Evolutionary conservation across 2,329 filamentous ascomycete genomes (phyloP).

Genomic region (Pestalotiopsis fici): DNA sequence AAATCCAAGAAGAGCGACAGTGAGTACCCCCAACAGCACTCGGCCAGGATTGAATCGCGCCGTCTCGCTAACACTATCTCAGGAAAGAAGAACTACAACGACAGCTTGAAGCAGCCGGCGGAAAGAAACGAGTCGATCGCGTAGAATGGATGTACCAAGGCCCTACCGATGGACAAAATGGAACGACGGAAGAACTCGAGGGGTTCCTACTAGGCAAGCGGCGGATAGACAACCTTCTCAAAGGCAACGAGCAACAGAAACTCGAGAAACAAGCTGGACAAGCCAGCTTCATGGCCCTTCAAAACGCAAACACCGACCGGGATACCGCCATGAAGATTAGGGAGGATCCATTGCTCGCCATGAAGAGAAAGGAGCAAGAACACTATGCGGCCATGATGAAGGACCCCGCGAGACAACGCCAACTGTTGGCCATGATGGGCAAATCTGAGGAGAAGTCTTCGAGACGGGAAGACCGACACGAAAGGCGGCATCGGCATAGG

Average conservation of each 20-base stretch:
- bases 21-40: constrained; percentile 41
- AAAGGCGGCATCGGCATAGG: constrained; percentile 40
- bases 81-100: constrained; percentile 76
- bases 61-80: neutral
- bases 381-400: constrained; percentile 81
- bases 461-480: constrained; percentile 44
- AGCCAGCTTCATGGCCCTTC: constrained; percentile 61
- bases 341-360: constrained; percentile 88
- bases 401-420: constrained; percentile 67
- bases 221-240: constrained; percentile 79
- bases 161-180: constrained; percentile 74
- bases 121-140: constrained; percentile 74
- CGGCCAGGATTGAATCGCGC: neutral
- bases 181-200: constrained; percentile 85
- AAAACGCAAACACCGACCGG: constrained; percentile 71
- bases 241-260: constrained; percentile 78
- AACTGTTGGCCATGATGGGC: constrained; percentile 67
- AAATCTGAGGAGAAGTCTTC: constrained; percentile 48
- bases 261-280: constrained; percentile 73
- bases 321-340: constrained; percentile 86
- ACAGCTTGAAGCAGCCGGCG: constrained; percentile 86
- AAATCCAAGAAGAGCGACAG: constrained; percentile 89
- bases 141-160: constrained; percentile 99
- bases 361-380: constrained; percentile 88
- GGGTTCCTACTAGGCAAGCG: constrained; percentile 91